Evolutionary conservation across 805 yeast species (phyloP), one percentile per base, ranked within the genome.

Genomic region (Torulaspora quercuum): DNA sequence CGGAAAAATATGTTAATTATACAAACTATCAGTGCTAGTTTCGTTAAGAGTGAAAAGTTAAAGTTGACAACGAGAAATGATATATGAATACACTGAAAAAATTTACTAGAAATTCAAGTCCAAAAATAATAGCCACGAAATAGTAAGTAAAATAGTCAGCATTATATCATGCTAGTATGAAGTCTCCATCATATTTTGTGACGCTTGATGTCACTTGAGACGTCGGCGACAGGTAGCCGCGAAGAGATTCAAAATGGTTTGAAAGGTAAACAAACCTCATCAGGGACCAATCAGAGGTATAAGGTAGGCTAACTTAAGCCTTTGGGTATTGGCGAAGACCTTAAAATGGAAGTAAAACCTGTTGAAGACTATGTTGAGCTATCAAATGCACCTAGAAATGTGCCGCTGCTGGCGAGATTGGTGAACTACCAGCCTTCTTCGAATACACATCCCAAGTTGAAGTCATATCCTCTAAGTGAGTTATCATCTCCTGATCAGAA

Each of bases 381-480:
- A 10, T 17, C 37, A 4, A 27, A 28, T 13, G 36, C 24, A 28
- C 9, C 16, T n/a, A 29, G 37, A 17, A 36, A 44, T n/a, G 49
- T 44, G 33, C 49, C 55, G n/a, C 35, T 59, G 8, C 41, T 60
- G 20, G 45, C 64, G 3, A 54, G 62, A 16, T 37, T 52, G 32
- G 62, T 55, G 18, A 65, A 58, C 39, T 49, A 47, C 25, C 68
- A 64, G 35, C 69, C 68, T n/a, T 42, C 57, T 3, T 59, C 54
- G 18, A 46, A 53, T 13, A 46, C 53, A 10, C 33, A 45, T 18
- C 61, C 61, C 10, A 65, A 64, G 43, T 50, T 64, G 17, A 63
- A 63, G 34, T 67, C 75, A 8, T 66, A 61, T 38, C 72, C 80
- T 2, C 55, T 79, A 21, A 68, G 68, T 31, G 44, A 49, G 31